Evolutionary conservation across 805 yeast genomes (phyloP), one percentile per base, ranked within the genome.

Genomic region (Wickerhamomyces chambardii): DNA sequence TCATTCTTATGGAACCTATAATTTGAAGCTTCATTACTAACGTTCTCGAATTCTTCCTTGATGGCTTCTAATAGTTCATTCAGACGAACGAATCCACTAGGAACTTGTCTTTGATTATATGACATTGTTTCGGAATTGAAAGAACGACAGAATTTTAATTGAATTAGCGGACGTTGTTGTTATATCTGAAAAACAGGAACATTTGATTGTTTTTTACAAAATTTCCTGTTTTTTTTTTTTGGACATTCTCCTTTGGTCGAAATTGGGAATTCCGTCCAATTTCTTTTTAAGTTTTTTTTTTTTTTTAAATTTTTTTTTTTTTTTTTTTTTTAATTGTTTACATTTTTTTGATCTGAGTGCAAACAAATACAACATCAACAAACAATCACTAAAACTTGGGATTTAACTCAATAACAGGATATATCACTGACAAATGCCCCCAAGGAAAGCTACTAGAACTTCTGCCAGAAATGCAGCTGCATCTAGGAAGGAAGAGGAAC

Each of bases 1-100:
- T 89, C 96, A 57, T 87, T 95, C 64, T 87, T 90, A 58, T 87
- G 95, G 58, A 84, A 76, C 50, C 90, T 76, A 61, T 78, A 84
- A 44, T 76, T 73, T 34, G 87, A 73, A 14, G 96, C 95, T 60
- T 90, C 97, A 52, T 75, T 77, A 43, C 84, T 72, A 34, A 89
- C 82, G 44, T 73, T 74, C 49, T 85, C 90, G 48, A 89, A 89
- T 66, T 90, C 98, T 55, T 79, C 84, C 61, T 86, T 84, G 54
- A 90, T 79, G 29, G 94, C 95, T 33, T 90, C 97, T 48, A 90
- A 68, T 43, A 90, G 72, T 61, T 90, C 97, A 53, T 77, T 74
- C 52, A 84, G 61, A 45, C 66, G 61, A 40, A 49, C 54, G 25
- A 41, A 49, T 32, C 42, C 46, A 34, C 45, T 51, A 19, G 27